Evolutionary conservation across 1,284 basidiomycete genomes (phyloP).

Genomic region (Pascua guehoae): DNA sequence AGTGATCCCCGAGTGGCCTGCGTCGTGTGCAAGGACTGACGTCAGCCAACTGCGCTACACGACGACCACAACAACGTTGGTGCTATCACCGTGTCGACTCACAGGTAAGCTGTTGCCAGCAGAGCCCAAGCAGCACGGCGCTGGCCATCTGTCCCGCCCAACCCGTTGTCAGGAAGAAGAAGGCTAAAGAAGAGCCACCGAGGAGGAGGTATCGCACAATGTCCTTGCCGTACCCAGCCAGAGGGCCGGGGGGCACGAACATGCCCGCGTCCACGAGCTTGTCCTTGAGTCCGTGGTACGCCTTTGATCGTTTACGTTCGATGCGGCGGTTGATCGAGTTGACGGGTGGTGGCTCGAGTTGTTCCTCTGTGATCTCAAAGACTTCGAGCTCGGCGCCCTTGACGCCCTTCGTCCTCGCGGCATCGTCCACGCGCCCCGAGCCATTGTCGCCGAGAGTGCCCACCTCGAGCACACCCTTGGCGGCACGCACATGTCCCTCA

Average conservation of each 20-base stretch:
- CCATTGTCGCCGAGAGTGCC: too few species aligned
- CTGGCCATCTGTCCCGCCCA: constrained; percentile 58
- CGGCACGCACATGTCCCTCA: constrained; percentile 39
- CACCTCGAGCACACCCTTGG: constrained; percentile 1
- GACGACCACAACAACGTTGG: background rate
- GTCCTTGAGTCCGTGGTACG: constrained; percentile 76
- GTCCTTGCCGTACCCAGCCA: constrained; percentile 88
- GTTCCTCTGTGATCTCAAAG: constrained; percentile 23
- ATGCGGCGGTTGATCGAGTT: constrained; percentile 57
- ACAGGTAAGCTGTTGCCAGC: constrained; percentile 88
- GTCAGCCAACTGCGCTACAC: background rate
- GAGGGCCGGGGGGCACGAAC: constrained; percentile 70
- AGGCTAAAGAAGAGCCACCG: constrained; percentile 12
- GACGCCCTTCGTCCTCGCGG: too few species aligned
- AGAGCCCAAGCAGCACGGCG: constrained; percentile 75
- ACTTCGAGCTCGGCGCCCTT: constrained; percentile 3
- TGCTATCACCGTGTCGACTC: constrained; percentile 11
- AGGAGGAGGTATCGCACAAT: constrained; percentile 55
- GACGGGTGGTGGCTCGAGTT: constrained; percentile 51
- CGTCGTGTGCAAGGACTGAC: constrained; percentile 79
- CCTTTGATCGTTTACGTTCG: constrained; percentile 69
- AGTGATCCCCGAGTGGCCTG: constrained; percentile 90
- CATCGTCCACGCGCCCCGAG: too few species aligned
- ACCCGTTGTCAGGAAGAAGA: constrained; percentile 33
- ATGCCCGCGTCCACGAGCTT: constrained; percentile 74